Conservation (phyloP, 305 asterid species). For the Andrographis paniculata region DNA sequence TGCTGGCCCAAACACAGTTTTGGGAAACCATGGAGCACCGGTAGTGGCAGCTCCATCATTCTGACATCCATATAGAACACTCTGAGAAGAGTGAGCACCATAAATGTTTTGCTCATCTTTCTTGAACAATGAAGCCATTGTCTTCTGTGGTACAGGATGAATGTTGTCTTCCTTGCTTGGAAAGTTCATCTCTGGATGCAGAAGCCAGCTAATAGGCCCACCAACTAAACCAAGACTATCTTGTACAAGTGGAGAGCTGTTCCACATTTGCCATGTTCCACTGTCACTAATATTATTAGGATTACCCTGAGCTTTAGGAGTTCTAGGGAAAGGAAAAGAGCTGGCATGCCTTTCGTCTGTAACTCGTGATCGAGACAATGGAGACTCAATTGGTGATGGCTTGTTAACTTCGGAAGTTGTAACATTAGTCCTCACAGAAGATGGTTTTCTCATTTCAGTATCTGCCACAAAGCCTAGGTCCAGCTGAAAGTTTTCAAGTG, state of each 20-base stretch:
- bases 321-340: conserved; percentile 39
- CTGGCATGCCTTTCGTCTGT: conserved; percentile 49
- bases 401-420: conserved; percentile 51
- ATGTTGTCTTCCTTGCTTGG: conserved; percentile 46
- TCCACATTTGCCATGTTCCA: conserved; percentile 98
- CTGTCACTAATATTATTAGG: conserved; percentile 36
- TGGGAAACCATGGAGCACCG: conserved; percentile 63
- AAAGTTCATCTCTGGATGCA: conserved; percentile 48
- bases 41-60: conserved; percentile 49
- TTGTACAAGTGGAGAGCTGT: conserved; percentile 75
- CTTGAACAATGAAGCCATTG: conserved; percentile 95
- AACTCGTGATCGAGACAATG: conserved; percentile 72
- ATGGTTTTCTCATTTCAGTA: conserved; percentile 43
- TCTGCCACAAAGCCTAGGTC: conserved; percentile 66
- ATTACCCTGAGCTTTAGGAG: conserved; percentile 47
- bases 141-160: conserved; percentile 59
- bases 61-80: conserved; percentile 47
- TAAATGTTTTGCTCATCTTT: conserved; percentile 54
- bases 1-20: conserved; percentile 38
- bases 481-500: conserved; percentile 82
- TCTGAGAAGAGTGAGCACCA: conserved; percentile 44
- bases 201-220: conserved; percentile 64
- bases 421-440: conserved; percentile 37
- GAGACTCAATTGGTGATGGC: conserved; percentile 95
- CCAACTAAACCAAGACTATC: conserved; percentile 72